Base-by-base conservation (phyloP, 2,329 filamentous ascomycete genomes). In the Parasarocladium wereldwijsianum region DNA sequence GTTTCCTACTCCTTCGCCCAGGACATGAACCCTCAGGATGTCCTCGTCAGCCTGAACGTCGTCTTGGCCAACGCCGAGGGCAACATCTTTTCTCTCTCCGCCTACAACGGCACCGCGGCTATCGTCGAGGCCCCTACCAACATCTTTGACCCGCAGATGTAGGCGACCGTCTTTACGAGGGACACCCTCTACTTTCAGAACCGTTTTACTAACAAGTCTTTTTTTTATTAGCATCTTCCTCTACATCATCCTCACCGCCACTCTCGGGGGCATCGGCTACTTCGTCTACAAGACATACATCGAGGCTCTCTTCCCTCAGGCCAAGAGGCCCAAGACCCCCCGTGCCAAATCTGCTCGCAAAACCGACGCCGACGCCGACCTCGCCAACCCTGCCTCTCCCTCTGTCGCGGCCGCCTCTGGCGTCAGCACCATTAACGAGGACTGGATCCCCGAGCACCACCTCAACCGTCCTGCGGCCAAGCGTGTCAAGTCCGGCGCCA, bases 231-330 rank as follows among this genome's bases (percentile, higher is more conserved):
- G 90, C 51, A 84, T 96, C 61, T 98, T 98, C 75, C 75, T 98
- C 38, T 96, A 96, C 66, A 66, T 93, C 51, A 76, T 96, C 64
- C 79, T 98, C 44, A 64, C 77, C 32, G 76, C 68, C 37, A 70
- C 67, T 38, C 92, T 93, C 52, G 73, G 60, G 40, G 85, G 80
- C 38, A 84, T 77, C 32, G 71, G 79, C 52, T 94, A 87, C 73
- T 93, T 93, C 58, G 84, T 94, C 61, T 98, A 98, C 72, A 90
- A 79, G 64, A 93, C 87, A 47, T 96, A 87, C 85, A 80, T 98
- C 58, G 82, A 85, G 46, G 77, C 85, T 10, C 80, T 98, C 51
- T 93, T 96, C 67, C 87, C 90, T 28, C 84, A 93, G 66, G 76
- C 78, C 42, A 81, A 84, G 63, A 72, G 75, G 38, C 61, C 66